Evolutionary conservation across 2,329 filamentous ascomycete species (phyloP), one percentile per base, ranked within the genome.

Genomic region (Talaromyces piceae): DNA sequence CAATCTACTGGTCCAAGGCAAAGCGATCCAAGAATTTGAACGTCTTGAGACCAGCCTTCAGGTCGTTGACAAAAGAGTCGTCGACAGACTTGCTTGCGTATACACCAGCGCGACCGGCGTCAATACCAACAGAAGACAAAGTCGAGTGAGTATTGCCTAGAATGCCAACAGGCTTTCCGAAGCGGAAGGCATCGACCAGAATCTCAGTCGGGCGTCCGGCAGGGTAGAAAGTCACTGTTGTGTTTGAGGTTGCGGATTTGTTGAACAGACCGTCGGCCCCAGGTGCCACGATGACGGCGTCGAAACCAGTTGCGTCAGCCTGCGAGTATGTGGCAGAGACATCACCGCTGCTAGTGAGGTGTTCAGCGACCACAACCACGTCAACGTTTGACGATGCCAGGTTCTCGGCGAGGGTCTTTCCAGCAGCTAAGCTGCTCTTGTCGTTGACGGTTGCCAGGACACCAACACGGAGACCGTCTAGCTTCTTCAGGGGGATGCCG

Each of bases 21-120:
- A 85, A 87, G 3, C 84, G 74, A 54, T 80, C 76, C 28, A 83
- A 71, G 60, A 87, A 87, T 70, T 81, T 85, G 57, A 85, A 88
- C 2, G 69, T 78, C 52, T 72, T 74, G 58, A 88, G 67, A 0
- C 83, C 84, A 2, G 78, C 73, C 66, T 77, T 73, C n/a, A 87
- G 60, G 1, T 66, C 59, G 3, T 65, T 59, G 0, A 73, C 74
- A 45, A 83, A 64, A 0, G 54, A 60, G 2, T 66, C 64, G 0
- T 70, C 65, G 4, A 67, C 67, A 2, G 58, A 49, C 13, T 54
- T 31, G 2, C 58, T 63, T 45, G 64, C 56, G 41, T 63, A 64
- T 5, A 75, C 72, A 43, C 72, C 71, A 1, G 65, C 60, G 0
- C 65, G 61, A 0, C 59, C 54, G 2, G 55, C 51, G 11, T 59